phyloP scores from a whole-genome alignment of 2,329 filamentous ascomycete species.

The Fusarium devonianum region DNA sequence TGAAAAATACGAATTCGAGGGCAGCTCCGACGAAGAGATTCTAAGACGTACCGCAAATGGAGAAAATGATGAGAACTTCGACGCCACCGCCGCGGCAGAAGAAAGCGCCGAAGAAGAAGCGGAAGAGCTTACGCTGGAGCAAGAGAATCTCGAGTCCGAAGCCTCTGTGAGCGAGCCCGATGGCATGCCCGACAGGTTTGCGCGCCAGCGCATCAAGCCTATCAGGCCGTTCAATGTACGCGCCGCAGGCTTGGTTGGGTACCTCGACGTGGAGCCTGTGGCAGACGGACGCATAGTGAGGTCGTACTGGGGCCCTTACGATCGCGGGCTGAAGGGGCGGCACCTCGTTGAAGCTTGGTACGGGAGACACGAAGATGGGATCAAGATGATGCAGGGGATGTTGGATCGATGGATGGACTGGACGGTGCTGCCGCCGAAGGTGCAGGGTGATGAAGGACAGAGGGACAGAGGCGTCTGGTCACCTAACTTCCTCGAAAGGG shows the following conservation, averaged over 20 bases:
- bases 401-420: conserved; percentile 52
- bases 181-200: conserved; percentile 42
- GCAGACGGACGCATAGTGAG: conserved; percentile 45
- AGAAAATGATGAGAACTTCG: conserved; percentile 45
- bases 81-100: conserved; percentile 41
- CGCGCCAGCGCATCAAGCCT: conserved; percentile 38
- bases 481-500: conserved; percentile 45
- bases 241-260: conserved; percentile 34
- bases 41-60: conserved; percentile 33
- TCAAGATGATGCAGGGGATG: conserved; percentile 49
- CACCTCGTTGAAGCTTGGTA: conserved; percentile 52
- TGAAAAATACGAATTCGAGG: conserved; percentile 48
- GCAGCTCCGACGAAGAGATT: conserved; percentile 43
- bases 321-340: conserved; percentile 44
- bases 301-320: conserved; percentile 48
- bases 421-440: conserved; percentile 50
- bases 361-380: conserved; percentile 47
- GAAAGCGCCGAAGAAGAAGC: conserved; percentile 46
- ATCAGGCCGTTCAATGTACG: conserved; percentile 36
- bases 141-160: conserved; percentile 43
- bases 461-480: conserved; percentile 51
- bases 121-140: conserved; percentile 42
- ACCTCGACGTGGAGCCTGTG: conserved; percentile 46
- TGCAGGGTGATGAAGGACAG: conserved; percentile 39
- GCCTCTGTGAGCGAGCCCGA: conserved; percentile 36